These are phyloP conservation scores for Monosporascus sp. DNA, from an alignment of 2,329 filamentous ascomycete species.

Conservation along the genomic window DNA sequence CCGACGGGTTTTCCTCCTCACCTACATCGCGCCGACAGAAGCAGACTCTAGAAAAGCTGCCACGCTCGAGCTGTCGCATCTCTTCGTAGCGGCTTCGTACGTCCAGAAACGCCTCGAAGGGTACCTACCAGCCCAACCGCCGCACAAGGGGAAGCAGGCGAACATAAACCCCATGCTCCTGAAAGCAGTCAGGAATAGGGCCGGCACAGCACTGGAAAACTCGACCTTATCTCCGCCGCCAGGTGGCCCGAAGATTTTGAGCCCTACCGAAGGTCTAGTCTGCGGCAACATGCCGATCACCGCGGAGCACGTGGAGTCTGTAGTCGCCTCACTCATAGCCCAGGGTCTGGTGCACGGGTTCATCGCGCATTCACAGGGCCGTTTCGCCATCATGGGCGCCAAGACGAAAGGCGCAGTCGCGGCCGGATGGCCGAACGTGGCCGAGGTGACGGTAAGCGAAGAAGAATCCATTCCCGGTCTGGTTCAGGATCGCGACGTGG, in stretches of 20 bases:
- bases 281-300: conserved; percentile 58
- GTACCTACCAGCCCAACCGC: conserved; percentile 38
- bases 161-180: conserved; percentile 48
- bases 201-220: conserved; percentile 19
- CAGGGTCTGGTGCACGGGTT: conserved; percentile 82
- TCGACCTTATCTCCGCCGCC: conserved; percentile 43
- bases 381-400: conserved; percentile 78
- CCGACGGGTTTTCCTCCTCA: conserved; percentile 71
- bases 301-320: conserved; percentile 66
- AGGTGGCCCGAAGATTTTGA: conserved; percentile 41
- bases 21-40: conserved; percentile 62
- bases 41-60: conserved; percentile 58
- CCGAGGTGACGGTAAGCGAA: conserved; percentile 58
- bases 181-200: conserved; percentile 43
- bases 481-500: neutral
- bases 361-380: conserved; percentile 67
- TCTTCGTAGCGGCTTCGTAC: conserved; percentile 58
- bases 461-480: conserved; percentile 26
- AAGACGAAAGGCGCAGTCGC: conserved; percentile 58
- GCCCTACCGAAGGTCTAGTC: conserved; percentile 54
- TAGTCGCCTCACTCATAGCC: conserved; percentile 69
- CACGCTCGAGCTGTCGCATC: conserved; percentile 65
- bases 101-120: conserved; percentile 60
- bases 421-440: conserved; percentile 72
- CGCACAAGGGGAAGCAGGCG: conserved; percentile 29